A percentile compares a stretch with the other conserved stretches of the same genome.
phyloP scores from a whole-genome alignment of 139 green algal genomes.

The Helicosporidium sp. region DNA sequence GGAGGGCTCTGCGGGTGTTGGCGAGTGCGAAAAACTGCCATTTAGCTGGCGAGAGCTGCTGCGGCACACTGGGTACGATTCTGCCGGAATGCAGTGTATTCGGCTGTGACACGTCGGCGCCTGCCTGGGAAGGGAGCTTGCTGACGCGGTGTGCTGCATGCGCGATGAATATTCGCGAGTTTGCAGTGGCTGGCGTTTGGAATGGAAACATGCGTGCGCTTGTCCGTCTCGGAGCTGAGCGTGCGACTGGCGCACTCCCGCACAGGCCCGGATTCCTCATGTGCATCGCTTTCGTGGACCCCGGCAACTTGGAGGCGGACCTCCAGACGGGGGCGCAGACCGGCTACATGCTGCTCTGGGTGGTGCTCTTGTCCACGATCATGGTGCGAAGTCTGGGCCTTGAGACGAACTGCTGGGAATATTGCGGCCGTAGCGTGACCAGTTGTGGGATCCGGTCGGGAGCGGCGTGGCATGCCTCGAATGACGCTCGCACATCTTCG shows the following conservation, averaged over 20 bases:
- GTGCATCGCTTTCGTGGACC: slow-evolving; percentile 7
- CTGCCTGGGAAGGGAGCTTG: too few species aligned
- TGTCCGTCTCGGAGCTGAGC: too few species aligned
- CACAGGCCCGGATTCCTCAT: slow-evolving; percentile 1
- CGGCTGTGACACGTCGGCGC: too few species aligned
- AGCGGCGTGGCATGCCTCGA: not conserved
- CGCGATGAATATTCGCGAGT: not conserved
- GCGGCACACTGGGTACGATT: not conserved
- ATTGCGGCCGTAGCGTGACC: not conserved
- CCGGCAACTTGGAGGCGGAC: slow-evolving; percentile 28
- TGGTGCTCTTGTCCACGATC: slow-evolving; percentile 11
- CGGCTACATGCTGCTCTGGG: slow-evolving; percentile 25
- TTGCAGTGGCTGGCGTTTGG: not conserved
- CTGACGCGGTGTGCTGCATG: not conserved
- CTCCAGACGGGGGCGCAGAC: slow-evolving; percentile 19
- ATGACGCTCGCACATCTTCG: not conserved
- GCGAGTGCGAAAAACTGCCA: too few species aligned
- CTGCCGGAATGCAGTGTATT: not conserved
- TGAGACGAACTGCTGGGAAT: not conserved
- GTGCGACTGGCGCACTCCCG: too few species aligned
- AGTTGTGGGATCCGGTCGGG: not conserved
- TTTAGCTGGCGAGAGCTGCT: not conserved
- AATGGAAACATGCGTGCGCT: not conserved
- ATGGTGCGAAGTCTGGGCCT: not conserved
- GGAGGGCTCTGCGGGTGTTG: too few species aligned